These are phyloP conservation scores for Solanum stenotomum DNA, from an alignment of 257 asterid genomes.

Conservation along the genomic window DNA sequence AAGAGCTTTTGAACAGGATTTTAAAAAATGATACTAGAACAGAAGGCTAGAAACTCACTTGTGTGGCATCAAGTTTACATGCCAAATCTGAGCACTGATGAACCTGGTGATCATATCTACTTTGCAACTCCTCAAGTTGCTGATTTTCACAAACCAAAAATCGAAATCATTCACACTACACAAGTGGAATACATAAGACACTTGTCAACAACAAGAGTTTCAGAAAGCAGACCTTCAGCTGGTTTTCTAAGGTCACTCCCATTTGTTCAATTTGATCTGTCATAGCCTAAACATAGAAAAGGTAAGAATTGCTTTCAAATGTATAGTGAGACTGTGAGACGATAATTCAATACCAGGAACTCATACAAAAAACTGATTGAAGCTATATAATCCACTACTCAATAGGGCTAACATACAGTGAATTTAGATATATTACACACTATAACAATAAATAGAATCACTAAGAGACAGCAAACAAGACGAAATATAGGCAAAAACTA, in stretches of 20 bases:
- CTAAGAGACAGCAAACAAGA: background rate
- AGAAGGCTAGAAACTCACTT: constrained; percentile 25
- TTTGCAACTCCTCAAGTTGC: constrained; percentile 56
- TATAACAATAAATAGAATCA: background rate
- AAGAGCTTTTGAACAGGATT: constrained; percentile 5
- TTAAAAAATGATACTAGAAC: background rate
- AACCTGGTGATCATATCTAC: constrained; percentile 45
- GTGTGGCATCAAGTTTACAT: constrained; percentile 48
- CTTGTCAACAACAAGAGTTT: background rate
- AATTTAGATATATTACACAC: background rate
- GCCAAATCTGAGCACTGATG: constrained; percentile 49
- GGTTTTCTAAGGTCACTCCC: constrained; percentile 57
- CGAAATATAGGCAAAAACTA: background rate
- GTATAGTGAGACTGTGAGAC: background rate
- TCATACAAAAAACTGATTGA: background rate
- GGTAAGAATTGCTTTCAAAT: background rate
- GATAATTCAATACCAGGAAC: background rate
- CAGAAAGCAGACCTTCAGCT: constrained; percentile 42
- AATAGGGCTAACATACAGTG: background rate
- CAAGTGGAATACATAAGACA: background rate
- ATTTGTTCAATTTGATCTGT: constrained; percentile 78
- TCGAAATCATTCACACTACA: background rate
- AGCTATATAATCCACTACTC: background rate
- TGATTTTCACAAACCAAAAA: constrained; percentile 12
- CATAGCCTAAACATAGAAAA: constrained; percentile 50